Evolutionary conservation across 495 filamentous ascomycete genomes (phyloP).

Genomic region (Jackrogersella multiformis): DNA sequence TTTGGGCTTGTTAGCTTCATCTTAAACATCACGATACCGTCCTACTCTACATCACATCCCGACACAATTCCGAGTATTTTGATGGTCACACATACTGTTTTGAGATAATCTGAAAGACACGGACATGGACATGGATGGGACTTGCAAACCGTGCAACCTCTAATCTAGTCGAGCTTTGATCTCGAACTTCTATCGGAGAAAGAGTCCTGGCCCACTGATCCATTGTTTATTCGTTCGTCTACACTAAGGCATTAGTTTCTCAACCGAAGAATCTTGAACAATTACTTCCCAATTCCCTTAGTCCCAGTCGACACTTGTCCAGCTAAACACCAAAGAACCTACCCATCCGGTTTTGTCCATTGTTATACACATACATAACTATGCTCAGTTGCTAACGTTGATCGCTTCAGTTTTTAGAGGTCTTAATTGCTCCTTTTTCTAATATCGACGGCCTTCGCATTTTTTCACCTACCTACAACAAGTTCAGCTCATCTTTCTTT

Average conservation of each 20-base stretch:
- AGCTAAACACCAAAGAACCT: constrained; percentile 1
- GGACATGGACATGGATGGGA: not conserved
- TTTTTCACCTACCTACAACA: constrained; percentile 18
- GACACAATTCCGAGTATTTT: constrained; percentile 17
- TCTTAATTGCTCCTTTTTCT: constrained; percentile 34
- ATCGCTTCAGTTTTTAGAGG: constrained; percentile 25
- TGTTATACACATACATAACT: constrained; percentile 8
- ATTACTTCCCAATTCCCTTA: not conserved
- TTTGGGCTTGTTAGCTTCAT: not conserved
- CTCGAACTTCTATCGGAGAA: not conserved
- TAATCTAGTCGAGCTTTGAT: not conserved
- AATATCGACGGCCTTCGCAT: constrained; percentile 28
- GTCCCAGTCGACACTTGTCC: not conserved
- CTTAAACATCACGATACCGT: not conserved
- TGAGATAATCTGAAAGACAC: not conserved
- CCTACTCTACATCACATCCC: constrained; percentile 10
- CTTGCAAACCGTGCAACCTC: not conserved
- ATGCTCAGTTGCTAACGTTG: constrained; percentile 9
- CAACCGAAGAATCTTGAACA: not conserved
- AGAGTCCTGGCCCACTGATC: not conserved
- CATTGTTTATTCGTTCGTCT: not conserved
- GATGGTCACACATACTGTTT: not conserved
- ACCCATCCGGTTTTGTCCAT: constrained; percentile 5
- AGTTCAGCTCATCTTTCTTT: not conserved
- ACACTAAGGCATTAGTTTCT: not conserved